Evolutionary conservation across 352 stramenopile genomes (phyloP), one percentile per base, ranked within the genome.

Genomic region (Phytophthora syringae): DNA sequence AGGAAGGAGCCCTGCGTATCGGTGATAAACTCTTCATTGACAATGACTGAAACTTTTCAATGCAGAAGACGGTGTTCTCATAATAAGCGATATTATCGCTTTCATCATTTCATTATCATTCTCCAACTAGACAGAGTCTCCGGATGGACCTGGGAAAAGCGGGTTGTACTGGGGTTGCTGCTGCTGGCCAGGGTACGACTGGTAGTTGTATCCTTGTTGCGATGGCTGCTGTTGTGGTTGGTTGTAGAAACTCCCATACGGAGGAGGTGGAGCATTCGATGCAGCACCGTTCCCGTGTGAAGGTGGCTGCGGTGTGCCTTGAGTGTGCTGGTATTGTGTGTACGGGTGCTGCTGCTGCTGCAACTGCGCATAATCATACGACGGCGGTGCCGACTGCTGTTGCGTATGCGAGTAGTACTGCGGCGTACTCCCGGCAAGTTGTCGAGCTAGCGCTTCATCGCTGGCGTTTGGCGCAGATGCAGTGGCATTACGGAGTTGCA

Each of bases 361-460:
- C 30, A 77, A 21, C 2, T 32, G 63, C 7, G 68, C 64, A 37
- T 78, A 77, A 58, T 84, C 66, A 51, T 83, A 86, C 3, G 63
- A 77, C 45, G 68, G 60, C 25, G 67, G 53, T n/a, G 67, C 49
- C 4, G 59, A 39, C 28, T 56, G 32, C 42, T 76, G 67, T 16
- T 67, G 54, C 2, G 43, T 48, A 21, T 66, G 22, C 13, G 61
- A 61, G 52, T 75, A 86, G 40, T 73, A 72, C 66, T 89, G 82
- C 16, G 80, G 57, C 7, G 76, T 72, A 20, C 51, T 73, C 21
- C 74, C 82, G 7, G 80, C 80, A 54, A 89, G 58, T 49, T 86
- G 80, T 1, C 80, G 58, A 40, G 80, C 82, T n/a, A 87, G 62
- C n/a, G 70, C 80, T 67, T 88, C 80, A 67, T 91, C 82, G 22